A percentile compares a stretch with the other conserved stretches of the same genome.
Evolutionary conservation across 306 rosid genomes (phyloP).

Genomic region (Lupinus albus): DNA sequence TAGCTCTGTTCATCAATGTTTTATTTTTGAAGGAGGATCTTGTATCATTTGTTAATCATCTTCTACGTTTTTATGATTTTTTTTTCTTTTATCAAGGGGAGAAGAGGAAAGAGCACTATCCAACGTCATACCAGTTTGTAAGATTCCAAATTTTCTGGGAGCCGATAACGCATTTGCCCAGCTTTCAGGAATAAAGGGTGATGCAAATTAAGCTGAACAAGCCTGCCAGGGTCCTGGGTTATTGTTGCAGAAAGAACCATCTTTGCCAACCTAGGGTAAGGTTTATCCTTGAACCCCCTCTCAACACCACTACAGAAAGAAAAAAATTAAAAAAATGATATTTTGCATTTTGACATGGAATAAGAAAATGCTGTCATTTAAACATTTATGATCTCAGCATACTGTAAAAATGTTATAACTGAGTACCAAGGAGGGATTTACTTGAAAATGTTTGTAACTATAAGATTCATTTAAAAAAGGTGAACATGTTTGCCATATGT

Average conservation of each 20-base stretch:
- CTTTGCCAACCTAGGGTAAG: conserved; percentile 80
- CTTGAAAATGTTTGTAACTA: background rate
- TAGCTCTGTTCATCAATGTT: background rate
- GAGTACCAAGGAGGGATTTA: background rate
- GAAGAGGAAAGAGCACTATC: background rate
- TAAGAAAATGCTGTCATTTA: background rate
- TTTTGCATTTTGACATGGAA: background rate
- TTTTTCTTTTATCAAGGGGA: background rate
- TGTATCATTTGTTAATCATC: background rate
- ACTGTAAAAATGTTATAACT: background rate
- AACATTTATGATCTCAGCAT: background rate
- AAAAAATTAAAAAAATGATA: background rate
- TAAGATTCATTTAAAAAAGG: background rate
- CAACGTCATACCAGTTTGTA: conserved; percentile 65
- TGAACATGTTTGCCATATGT: background rate
- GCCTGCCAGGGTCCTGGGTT: conserved; percentile 89
- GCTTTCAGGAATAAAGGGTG: conserved; percentile 80
- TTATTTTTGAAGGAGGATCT: background rate
- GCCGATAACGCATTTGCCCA: conserved; percentile 77
- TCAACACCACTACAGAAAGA: conserved; percentile 68
- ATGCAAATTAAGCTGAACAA: conserved; percentile 78
- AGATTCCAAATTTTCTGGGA: conserved; percentile 82
- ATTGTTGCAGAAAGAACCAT: conserved; percentile 86
- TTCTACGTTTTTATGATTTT: background rate
- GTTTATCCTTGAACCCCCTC: conserved; percentile 81